A percentile compares a stretch with the other conserved stretches of the same genome.
Conservation (phyloP, 768 basidiomycete genomes). For the Mycena kentingensis region DNA sequence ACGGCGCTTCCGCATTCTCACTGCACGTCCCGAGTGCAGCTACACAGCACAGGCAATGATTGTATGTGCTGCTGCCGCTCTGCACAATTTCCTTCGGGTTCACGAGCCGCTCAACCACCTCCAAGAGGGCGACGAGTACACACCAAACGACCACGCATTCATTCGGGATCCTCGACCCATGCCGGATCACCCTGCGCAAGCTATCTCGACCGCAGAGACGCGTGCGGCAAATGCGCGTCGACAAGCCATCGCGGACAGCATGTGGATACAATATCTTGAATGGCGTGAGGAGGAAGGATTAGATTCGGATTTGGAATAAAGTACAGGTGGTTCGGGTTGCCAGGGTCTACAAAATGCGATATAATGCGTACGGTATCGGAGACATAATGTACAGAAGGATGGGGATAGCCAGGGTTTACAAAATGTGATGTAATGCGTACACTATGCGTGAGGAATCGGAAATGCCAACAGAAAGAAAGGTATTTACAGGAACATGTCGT, state of each 20-base stretch:
- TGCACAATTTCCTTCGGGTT: constrained; percentile 28
- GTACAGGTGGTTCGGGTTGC: not conserved
- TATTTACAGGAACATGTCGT: too few relatives aligned
- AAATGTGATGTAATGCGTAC: too few relatives aligned
- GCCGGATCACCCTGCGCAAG: not conserved
- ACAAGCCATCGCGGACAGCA: not conserved
- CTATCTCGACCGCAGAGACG: constrained; percentile 5
- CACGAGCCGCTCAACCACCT: constrained; percentile 10
- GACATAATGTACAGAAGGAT: too few relatives aligned
- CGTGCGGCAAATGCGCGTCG: not conserved
- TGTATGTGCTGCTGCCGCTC: constrained; percentile 19
- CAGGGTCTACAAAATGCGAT: too few relatives aligned
- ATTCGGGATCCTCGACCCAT: not conserved
- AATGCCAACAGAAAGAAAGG: too few relatives aligned
- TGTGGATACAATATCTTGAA: not conserved
- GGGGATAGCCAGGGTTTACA: too few relatives aligned
- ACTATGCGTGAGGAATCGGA: too few relatives aligned
- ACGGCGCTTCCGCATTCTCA: constrained; percentile 7
- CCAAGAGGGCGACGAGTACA: not conserved
- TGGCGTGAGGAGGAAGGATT: not conserved
- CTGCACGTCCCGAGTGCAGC: constrained; percentile 13
- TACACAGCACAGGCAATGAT: constrained; percentile 20
- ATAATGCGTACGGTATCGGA: too few relatives aligned
- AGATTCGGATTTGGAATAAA: not conserved
- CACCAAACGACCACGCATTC: constrained; percentile 4